phyloP scores from a whole-genome alignment of 2,329 filamentous ascomycete genomes.

The Leptographium galeiforme region DNA sequence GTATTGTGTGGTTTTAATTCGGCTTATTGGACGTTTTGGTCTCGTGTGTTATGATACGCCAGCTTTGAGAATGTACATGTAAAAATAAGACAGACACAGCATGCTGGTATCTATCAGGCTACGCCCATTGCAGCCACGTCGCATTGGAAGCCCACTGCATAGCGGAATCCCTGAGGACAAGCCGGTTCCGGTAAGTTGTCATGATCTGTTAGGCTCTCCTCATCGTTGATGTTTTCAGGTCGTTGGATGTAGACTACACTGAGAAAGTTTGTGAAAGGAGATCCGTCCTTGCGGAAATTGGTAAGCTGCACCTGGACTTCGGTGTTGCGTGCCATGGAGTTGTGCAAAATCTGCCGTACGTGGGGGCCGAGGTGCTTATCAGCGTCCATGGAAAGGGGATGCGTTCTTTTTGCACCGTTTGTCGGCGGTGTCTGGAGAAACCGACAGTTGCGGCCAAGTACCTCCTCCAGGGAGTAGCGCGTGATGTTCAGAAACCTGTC shows the following conservation, averaged over 20 bases:
- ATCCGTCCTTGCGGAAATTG: constrained; percentile 72
- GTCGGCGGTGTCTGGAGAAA: constrained; percentile 61
- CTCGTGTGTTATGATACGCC: neutral
- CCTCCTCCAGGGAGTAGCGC: constrained; percentile 62
- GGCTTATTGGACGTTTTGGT: neutral
- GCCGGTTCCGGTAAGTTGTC: neutral
- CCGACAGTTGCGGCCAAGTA: constrained; percentile 68
- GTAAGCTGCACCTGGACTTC: constrained; percentile 44
- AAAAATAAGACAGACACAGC: neutral
- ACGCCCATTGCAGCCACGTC: neutral
- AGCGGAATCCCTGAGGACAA: neutral
- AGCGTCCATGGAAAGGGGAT: neutral
- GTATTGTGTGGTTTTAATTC: no score
- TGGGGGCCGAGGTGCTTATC: constrained; percentile 53
- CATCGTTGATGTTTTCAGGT: constrained; percentile 36
- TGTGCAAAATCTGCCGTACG: constrained; percentile 40
- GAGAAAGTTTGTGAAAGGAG: constrained; percentile 67
- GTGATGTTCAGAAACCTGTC: constrained; percentile 69
- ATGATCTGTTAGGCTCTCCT: neutral
- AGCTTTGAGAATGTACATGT: neutral
- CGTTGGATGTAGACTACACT: constrained; percentile 72
- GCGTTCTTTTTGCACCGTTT: neutral
- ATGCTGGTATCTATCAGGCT: neutral
- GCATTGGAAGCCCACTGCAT: neutral
- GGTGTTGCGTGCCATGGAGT: constrained; percentile 27